These are phyloP conservation scores for Durotheca rogersii DNA, from an alignment of 495 filamentous ascomycete species.

Conservation along the genomic window DNA sequence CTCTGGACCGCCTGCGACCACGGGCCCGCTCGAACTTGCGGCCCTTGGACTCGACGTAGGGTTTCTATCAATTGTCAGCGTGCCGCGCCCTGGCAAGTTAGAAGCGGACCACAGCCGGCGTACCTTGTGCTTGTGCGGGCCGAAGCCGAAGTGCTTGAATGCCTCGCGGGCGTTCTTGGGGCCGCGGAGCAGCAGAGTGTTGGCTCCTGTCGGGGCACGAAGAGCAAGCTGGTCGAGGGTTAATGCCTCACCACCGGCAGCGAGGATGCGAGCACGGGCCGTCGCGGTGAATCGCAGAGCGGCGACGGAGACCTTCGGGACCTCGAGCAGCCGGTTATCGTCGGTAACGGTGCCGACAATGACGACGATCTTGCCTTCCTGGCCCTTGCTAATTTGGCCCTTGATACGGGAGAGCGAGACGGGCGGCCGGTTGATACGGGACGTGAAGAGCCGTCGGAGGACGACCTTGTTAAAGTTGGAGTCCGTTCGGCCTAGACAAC, in stretches of 20 bases:
- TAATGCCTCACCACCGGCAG: slow-evolving; percentile 89
- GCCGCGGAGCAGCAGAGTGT: slow-evolving; percentile 91
- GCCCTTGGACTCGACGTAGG: slow-evolving; percentile 95
- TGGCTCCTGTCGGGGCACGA: slow-evolving; percentile 86
- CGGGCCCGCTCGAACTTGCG: slow-evolving; percentile 98
- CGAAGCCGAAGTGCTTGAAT: slow-evolving; percentile 97
- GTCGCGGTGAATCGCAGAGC: slow-evolving; percentile 95
- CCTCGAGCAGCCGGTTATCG: slow-evolving; percentile 84
- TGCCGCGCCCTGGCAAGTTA: neutral
- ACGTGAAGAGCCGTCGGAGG: slow-evolving; percentile 95
- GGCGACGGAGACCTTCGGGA: slow-evolving; percentile 89
- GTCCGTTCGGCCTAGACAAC: slow-evolving; percentile 79
- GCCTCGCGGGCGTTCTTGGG: slow-evolving; percentile 97
- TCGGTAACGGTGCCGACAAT: slow-evolving; percentile 93
- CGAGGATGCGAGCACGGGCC: slow-evolving; percentile 86
- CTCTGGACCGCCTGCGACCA: slow-evolving; percentile 91
- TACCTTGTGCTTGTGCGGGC: slow-evolving; percentile 96
- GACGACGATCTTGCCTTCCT: slow-evolving; percentile 87
- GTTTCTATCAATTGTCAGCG: slow-evolving; percentile 62
- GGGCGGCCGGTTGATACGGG: slow-evolving; percentile 93
- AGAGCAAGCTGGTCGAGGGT: slow-evolving; percentile 96
- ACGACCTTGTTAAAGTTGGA: slow-evolving; percentile 95
- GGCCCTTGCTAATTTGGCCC: slow-evolving; percentile 61
- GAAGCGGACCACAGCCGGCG: slow-evolving; percentile 29
- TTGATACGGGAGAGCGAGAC: slow-evolving; percentile 89